These are phyloP conservation scores for Botrytis pseudocinerea DNA, from an alignment of 2,329 filamentous ascomycete genomes.

Conservation along the genomic window DNA sequence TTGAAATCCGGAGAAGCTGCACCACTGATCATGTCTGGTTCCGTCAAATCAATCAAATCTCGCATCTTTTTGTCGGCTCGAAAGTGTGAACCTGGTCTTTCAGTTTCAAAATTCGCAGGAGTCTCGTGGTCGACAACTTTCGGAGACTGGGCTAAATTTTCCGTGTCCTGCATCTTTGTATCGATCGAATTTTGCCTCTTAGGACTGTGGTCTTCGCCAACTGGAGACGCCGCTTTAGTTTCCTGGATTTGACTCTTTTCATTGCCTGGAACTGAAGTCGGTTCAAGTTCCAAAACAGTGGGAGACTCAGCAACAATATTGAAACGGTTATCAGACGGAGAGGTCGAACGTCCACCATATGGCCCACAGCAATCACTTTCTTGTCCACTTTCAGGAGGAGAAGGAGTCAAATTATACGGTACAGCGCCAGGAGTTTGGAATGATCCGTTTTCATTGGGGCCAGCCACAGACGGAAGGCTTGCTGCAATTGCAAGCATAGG, in stretches of 20 bases:
- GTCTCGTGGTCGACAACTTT: too few species aligned
- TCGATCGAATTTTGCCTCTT: not conserved
- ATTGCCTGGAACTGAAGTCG: not conserved
- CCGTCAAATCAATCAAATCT: not conserved
- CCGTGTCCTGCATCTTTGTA: not conserved
- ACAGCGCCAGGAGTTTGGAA: constrained; percentile 9
- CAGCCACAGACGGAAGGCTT: not conserved
- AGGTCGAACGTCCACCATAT: not conserved
- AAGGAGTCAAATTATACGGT: constrained; percentile 10
- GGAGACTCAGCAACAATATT: not conserved
- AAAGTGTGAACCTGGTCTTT: not conserved
- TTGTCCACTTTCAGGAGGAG: not conserved
- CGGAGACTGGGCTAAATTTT: not conserved
- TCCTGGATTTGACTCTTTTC: not conserved
- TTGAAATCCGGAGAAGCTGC: not conserved
- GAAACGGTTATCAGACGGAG: not conserved
- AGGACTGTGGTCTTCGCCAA: not conserved
- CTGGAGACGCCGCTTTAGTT: not conserved
- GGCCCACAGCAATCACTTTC: not conserved
- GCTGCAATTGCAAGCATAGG: not conserved
- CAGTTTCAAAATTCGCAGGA: not conserved
- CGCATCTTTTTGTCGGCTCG: not conserved
- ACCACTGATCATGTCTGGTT: not conserved
- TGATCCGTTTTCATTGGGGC: not conserved
- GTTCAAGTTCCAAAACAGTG: not conserved